Percentiles rank a stretch among this genome's conserved stretches.
Conservation (phyloP, 2,329 filamentous ascomycete genomes). For the Ophiostoma sp. region DNA sequence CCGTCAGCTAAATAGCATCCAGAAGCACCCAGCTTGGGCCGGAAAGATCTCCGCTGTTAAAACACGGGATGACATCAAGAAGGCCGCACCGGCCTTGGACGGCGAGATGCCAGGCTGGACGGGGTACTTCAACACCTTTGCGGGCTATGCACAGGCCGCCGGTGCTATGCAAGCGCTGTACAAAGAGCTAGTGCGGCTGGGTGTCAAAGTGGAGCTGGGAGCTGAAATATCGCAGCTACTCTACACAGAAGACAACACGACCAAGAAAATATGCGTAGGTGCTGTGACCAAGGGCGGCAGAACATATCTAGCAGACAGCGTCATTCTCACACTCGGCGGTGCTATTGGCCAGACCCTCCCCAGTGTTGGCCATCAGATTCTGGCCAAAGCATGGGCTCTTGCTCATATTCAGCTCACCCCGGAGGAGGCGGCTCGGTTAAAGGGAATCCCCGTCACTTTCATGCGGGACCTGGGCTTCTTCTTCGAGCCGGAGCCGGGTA, state of each 20-base stretch:
- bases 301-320: neutral
- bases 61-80: conserved; percentile 30
- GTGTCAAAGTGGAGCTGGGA: neutral
- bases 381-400: conserved; percentile 35
- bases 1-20: neutral
- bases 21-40: neutral
- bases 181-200: neutral
- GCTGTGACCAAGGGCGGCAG: neutral
- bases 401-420: conserved; percentile 54
- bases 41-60: neutral
- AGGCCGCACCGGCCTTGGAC: conserved; percentile 19
- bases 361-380: neutral
- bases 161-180: neutral
- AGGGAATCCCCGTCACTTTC: conserved; percentile 55
- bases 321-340: neutral
- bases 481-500: conserved; percentile 57
- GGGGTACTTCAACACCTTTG: conserved; percentile 1
- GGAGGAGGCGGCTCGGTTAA: conserved; percentile 47
- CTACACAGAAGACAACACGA: neutral
- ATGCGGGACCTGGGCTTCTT: conserved; percentile 58
- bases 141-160: neutral
- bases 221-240: neutral
- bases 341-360: neutral
- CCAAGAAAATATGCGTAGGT: neutral
- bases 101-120: conserved; percentile 3